phyloP scores from a whole-genome alignment of 345 rosid genomes.

The Trapa bicornis region DNA sequence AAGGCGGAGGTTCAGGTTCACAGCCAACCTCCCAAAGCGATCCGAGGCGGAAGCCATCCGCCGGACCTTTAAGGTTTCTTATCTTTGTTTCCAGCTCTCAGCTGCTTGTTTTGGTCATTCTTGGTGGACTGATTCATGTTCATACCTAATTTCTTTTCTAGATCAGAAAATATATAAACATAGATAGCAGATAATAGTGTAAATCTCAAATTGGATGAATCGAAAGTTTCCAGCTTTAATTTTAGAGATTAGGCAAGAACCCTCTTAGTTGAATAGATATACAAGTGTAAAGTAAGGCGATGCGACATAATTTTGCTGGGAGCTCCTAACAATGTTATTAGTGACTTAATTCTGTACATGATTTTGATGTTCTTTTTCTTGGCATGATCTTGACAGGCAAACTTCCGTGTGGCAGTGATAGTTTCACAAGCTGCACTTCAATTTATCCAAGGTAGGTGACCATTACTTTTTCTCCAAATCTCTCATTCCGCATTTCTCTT shows the following conservation, averaged over 20 bases:
- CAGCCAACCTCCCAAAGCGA: conserved; percentile 78
- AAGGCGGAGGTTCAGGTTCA: conserved; percentile 73
- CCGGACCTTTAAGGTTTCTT: conserved; percentile 60
- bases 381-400: conserved; percentile 35
- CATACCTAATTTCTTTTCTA: no score
- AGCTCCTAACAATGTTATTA: background rate
- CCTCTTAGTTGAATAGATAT: background rate
- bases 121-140: background rate
- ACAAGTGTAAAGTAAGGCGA: background rate
- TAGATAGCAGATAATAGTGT: no score
- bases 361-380: background rate
- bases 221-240: background rate
- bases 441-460: conserved; percentile 44
- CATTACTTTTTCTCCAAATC: background rate
- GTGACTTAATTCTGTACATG: background rate
- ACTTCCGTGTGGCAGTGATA: conserved; percentile 71
- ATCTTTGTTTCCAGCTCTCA: background rate
- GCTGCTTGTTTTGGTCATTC: background rate
- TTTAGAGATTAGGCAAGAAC: no score
- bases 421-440: conserved; percentile 95
- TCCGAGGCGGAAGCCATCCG: conserved; percentile 77
- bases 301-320: background rate
- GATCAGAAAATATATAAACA: no score
- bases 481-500: conserved; percentile 6
- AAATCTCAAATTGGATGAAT: background rate